A percentile compares a stretch with the other conserved stretches of the same genome.
Conservation (phyloP, 805 yeast species). For the Pichia heedii region DNA sequence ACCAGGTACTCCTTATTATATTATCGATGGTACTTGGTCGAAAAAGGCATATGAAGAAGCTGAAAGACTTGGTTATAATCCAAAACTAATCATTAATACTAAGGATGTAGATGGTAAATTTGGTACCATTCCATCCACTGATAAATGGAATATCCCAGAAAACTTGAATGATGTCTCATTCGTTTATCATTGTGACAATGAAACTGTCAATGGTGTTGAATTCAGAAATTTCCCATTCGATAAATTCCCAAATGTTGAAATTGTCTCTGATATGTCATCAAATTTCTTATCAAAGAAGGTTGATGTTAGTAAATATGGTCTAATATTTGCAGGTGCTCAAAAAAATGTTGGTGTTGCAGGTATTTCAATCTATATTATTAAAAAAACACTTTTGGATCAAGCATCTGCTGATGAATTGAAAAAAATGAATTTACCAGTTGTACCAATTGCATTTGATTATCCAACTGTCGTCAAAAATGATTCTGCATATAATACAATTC, state of each 20-base stretch:
- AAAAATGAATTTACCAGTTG: slow-evolving; percentile 56
- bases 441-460: slow-evolving; percentile 84
- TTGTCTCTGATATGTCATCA: slow-evolving; percentile 93
- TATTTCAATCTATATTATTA: slow-evolving; percentile 81
- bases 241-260: slow-evolving; percentile 59
- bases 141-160: slow-evolving; percentile 53
- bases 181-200: slow-evolving; percentile 90
- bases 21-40: slow-evolving; percentile 93
- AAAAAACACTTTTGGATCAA: slow-evolving; percentile 64
- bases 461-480: slow-evolving; percentile 81
- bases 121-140: slow-evolving; percentile 56
- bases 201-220: slow-evolving; percentile 94
- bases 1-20: slow-evolving; percentile 74
- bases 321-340: slow-evolving; percentile 97
- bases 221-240: slow-evolving; percentile 43
- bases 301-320: slow-evolving; percentile 78
- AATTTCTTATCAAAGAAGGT: slow-evolving; percentile 75
- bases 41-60: slow-evolving; percentile 85
- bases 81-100: slow-evolving; percentile 60
- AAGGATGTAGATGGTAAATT: slow-evolving; percentile 49
- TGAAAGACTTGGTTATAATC: slow-evolving; percentile 65
- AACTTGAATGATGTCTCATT: slow-evolving; percentile 65
- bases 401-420: slow-evolving; percentile 55
- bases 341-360: slow-evolving; percentile 98
- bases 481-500: slow-evolving; percentile 92